These are phyloP conservation scores for Fusarium papillatum DNA, from an alignment of 2,329 filamentous ascomycete genomes.

Conservation along the genomic window DNA sequence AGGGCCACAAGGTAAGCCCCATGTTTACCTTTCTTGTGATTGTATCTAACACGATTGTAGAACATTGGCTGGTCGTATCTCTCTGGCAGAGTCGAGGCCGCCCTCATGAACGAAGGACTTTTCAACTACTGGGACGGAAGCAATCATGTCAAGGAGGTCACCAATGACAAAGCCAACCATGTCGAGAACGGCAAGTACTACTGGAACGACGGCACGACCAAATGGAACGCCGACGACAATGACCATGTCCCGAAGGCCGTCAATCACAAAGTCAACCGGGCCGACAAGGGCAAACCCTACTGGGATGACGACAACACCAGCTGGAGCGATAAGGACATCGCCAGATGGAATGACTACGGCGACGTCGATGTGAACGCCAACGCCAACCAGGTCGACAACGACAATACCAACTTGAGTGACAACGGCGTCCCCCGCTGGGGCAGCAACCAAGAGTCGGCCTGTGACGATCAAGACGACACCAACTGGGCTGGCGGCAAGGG, in stretches of 20 bases:
- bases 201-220: neutral
- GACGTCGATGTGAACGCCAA: neutral
- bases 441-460: neutral
- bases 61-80: neutral
- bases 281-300: neutral
- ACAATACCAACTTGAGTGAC: neutral
- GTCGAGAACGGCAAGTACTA: neutral
- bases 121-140: neutral
- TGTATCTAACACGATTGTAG: neutral
- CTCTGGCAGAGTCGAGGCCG: neutral
- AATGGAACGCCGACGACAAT: neutral
- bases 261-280: neutral
- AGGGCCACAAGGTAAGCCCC: neutral
- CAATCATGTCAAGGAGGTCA: neutral
- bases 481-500: neutral
- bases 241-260: neutral
- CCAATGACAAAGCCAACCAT: neutral
- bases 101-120: neutral
- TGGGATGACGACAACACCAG: neutral
- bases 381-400: neutral
- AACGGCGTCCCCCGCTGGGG: neutral
- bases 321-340: too few relatives aligned
- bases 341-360: neutral
- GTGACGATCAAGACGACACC: neutral
- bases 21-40: neutral